Evolutionary conservation across 2,329 filamentous ascomycete genomes (phyloP).

Genomic region (Fusarium sp.): DNA sequence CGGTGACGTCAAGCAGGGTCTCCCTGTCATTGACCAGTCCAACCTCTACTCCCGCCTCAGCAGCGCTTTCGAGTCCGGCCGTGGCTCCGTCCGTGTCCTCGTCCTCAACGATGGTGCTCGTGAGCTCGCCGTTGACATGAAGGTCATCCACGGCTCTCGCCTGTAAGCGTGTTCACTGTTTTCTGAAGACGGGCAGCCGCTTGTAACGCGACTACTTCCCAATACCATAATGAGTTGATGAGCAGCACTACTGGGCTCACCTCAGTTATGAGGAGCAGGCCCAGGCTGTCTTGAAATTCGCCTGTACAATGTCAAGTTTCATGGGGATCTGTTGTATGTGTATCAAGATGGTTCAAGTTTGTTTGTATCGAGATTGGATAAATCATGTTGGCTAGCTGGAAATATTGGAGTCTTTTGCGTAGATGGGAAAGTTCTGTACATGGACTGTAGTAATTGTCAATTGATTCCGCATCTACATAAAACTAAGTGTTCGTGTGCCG

Average conservation of each 20-base stretch:
- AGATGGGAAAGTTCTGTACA: slow-evolving; percentile 59
- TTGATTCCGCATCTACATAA: slow-evolving; percentile 45
- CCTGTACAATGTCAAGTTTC: slow-evolving; percentile 39
- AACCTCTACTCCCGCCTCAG: slow-evolving; percentile 84
- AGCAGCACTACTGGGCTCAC: slow-evolving; percentile 30
- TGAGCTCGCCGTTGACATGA: slow-evolving; percentile 98
- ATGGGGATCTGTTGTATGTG: slow-evolving; percentile 41
- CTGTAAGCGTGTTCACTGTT: slow-evolving; percentile 60
- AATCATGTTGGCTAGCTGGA: slow-evolving; percentile 50
- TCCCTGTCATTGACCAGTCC: slow-evolving; percentile 95
- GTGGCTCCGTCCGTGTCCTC: slow-evolving; percentile 92
- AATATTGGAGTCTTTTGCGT: slow-evolving; percentile 54
- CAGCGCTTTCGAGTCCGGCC: slow-evolving; percentile 88
- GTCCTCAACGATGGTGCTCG: slow-evolving; percentile 94
- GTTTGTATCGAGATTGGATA: slow-evolving; percentile 49
- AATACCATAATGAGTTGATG: slow-evolving; percentile 29
- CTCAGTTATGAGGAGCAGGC: slow-evolving; percentile 25
- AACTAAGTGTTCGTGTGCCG: not conserved
- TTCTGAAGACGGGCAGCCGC: slow-evolving; percentile 36
- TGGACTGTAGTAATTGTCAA: slow-evolving; percentile 53
- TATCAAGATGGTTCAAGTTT: slow-evolving; percentile 45
- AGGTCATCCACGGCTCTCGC: slow-evolving; percentile 88
- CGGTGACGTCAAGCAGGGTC: slow-evolving; percentile 96
- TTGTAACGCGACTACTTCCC: slow-evolving; percentile 41
- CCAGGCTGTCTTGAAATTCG: slow-evolving; percentile 25